Evolutionary conservation across 768 basidiomycete genomes (phyloP).

Genomic region (Suillus occidentalis): DNA sequence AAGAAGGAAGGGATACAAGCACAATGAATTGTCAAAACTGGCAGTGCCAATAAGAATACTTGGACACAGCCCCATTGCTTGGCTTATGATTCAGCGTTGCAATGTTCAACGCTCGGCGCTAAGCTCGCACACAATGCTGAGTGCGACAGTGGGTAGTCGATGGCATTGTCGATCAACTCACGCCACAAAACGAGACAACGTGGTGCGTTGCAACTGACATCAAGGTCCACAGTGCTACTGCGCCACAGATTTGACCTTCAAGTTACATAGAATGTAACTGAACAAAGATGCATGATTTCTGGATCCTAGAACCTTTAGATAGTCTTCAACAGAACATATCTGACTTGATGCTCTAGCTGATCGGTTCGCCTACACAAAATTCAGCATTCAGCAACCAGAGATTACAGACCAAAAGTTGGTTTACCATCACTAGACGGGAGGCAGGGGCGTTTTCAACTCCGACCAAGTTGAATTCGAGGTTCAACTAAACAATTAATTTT

Average conservation of each 20-base stretch:
- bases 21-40: constrained; percentile 21
- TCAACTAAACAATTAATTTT: no score
- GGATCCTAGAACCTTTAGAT: constrained; percentile 6
- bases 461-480: constrained; percentile 27
- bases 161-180: background rate
- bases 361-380: constrained; percentile 33
- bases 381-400: background rate
- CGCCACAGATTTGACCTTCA: background rate
- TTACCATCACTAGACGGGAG: no score
- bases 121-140: background rate
- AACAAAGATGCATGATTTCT: background rate
- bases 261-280: background rate
- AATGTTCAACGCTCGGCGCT: no score
- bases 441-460: constrained; percentile 25
- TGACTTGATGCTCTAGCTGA: constrained; percentile 12
- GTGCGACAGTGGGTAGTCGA: background rate
- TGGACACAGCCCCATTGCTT: background rate
- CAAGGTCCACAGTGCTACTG: background rate
- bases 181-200: background rate
- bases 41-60: constrained; percentile 5
- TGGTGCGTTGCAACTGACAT: background rate
- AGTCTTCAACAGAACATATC: constrained; percentile 30
- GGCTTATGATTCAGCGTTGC: no score
- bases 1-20: constrained; percentile 16
- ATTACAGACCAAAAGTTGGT: constrained; percentile 1